These are phyloP conservation scores for Epichloe elymi DNA, from an alignment of 2,329 filamentous ascomycete species.

Conservation along the genomic window DNA sequence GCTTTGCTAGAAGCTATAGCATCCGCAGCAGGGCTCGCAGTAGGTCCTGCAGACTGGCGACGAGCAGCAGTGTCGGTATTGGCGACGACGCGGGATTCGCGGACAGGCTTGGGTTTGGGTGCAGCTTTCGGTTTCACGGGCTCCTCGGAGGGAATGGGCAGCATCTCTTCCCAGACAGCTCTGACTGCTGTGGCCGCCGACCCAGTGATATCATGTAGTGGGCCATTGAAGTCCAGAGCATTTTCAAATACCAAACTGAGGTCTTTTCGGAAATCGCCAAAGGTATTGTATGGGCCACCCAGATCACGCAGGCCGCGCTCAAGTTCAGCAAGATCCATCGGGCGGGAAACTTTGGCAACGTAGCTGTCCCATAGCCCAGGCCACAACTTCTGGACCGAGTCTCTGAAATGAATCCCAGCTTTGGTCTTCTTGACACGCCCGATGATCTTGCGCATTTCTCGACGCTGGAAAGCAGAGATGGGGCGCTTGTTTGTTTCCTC, in stretches of 20 bases:
- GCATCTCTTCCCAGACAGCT: slow-evolving; percentile 33
- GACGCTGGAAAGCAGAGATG: slow-evolving; percentile 46
- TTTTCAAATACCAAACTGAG: slow-evolving; percentile 71
- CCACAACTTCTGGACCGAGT: slow-evolving; percentile 65
- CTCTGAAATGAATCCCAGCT: slow-evolving; percentile 60
- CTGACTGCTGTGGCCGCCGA: slow-evolving; percentile 43
- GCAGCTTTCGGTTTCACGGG: slow-evolving; percentile 42
- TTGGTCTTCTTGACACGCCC: slow-evolving; percentile 78
- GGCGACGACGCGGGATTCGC: slow-evolving; percentile 19
- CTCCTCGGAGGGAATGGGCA: slow-evolving; percentile 35
- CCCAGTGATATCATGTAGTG: slow-evolving; percentile 57
- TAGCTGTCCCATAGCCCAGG: slow-evolving; percentile 66
- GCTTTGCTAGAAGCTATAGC: slow-evolving; percentile 10
- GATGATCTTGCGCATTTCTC: slow-evolving; percentile 51
- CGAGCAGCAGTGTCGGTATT: slow-evolving; percentile 14
- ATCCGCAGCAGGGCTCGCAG: slow-evolving; percentile 16
- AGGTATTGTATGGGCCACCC: slow-evolving; percentile 43
- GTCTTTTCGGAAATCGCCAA: slow-evolving; percentile 63
- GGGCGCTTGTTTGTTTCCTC: slow-evolving; percentile 29
- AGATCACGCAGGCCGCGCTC: slow-evolving; percentile 65
- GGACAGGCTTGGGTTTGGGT: slow-evolving; percentile 25
- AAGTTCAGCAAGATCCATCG: slow-evolving; percentile 75
- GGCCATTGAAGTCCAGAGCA: slow-evolving; percentile 69
- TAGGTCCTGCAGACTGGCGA: slow-evolving; percentile 19
- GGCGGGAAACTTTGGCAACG: slow-evolving; percentile 53